Evolutionary conservation across 257 asterid genomes (phyloP).

Genomic region (Voacanga thouarsii): DNA sequence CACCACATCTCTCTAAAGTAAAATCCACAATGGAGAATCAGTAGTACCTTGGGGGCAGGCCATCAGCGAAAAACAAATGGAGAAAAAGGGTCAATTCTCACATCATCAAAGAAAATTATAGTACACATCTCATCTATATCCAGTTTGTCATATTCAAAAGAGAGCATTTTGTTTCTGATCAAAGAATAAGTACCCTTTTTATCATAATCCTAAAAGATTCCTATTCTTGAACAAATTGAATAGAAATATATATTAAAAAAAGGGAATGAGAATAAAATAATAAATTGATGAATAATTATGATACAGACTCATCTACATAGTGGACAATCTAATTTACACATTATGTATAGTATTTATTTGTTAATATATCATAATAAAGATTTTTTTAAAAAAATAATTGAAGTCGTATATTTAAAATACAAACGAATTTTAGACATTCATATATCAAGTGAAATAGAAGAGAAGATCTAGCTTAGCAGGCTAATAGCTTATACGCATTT

Average conservation of each 20-base stretch:
- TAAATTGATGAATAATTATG: too few species aligned
- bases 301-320: too few species aligned
- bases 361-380: too few species aligned
- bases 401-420: too few species aligned
- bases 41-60: background rate
- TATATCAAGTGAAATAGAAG: too few species aligned
- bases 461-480: too few species aligned
- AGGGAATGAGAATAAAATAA: background rate
- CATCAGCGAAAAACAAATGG: background rate
- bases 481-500: too few species aligned
- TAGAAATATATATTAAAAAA: background rate
- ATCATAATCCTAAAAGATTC: background rate
- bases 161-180: background rate
- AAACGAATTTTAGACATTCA: too few species aligned
- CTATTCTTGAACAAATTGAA: background rate
- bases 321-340: too few species aligned
- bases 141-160: background rate
- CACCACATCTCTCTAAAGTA: background rate
- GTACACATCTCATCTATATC: background rate
- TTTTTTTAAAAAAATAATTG: too few species aligned
- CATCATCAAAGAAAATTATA: background rate
- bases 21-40: background rate
- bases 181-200: background rate
- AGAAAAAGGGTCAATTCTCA: background rate
- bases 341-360: too few species aligned